Conservation (phyloP, 2,329 filamentous ascomycete genomes). For the Ceratocystis diversiconidia region DNA sequence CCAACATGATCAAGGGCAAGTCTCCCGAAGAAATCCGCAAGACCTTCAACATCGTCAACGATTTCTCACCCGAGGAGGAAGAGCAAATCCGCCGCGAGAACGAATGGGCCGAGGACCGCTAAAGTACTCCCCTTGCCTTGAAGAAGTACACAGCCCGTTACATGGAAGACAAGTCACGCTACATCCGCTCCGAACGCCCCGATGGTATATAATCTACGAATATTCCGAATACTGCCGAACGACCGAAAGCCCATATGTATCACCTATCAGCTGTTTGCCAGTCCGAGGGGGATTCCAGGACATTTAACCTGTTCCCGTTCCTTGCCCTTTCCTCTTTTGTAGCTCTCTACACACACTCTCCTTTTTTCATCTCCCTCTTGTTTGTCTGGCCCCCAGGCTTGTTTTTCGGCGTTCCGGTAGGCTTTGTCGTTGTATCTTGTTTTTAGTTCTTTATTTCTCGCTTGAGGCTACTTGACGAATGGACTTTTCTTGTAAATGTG, state of each 20-base stretch:
- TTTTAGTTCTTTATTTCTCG: neutral
- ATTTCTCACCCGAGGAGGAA: slow-evolving; percentile 97
- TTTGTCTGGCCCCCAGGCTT: neutral
- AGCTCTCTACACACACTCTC: neutral
- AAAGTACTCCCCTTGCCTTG: slow-evolving; percentile 23
- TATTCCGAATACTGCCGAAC: neutral
- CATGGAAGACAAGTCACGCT: neutral
- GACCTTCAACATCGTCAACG: slow-evolving; percentile 99
- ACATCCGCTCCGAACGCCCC: neutral
- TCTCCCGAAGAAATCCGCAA: slow-evolving; percentile 98
- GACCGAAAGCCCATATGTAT: neutral
- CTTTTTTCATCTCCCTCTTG: neutral
- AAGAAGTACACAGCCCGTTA: neutral
- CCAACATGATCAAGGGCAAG: slow-evolving; percentile 99
- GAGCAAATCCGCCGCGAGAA: slow-evolving; percentile 91
- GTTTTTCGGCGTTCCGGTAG: neutral
- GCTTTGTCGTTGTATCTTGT: neutral
- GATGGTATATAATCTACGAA: neutral
- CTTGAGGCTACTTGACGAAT: neutral
- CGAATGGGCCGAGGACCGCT: slow-evolving; percentile 79
- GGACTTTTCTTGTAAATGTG: neutral
- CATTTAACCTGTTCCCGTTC: neutral
- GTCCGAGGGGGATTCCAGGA: neutral
- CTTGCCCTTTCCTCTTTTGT: neutral
- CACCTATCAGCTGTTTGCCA: neutral